Evolutionary conservation across 441 rosid species (phyloP).

Genomic region (Capsella rubella): DNA sequence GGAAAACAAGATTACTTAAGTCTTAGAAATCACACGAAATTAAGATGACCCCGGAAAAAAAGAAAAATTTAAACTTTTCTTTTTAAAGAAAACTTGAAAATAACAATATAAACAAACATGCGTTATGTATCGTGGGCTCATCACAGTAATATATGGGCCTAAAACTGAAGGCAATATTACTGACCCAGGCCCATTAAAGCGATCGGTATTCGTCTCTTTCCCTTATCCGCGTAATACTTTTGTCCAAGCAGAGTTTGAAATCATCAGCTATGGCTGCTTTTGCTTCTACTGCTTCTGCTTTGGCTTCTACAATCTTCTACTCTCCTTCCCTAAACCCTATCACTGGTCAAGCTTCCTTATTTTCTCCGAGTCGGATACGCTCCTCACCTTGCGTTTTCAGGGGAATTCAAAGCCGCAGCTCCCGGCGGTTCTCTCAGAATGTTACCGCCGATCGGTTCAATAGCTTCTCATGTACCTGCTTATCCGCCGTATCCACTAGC

Average conservation of each 20-base stretch:
- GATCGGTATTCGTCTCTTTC: slow-evolving; percentile 20
- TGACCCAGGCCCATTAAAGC: slow-evolving; percentile 15
- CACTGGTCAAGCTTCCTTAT: slow-evolving; percentile 35
- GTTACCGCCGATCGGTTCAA: slow-evolving; percentile 38
- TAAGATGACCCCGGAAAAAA: slow-evolving; percentile 28
- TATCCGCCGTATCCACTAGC: slow-evolving; percentile 54
- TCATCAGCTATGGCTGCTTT: slow-evolving; percentile 40
- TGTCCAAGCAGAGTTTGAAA: slow-evolving; percentile 23
- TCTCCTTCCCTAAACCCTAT: slow-evolving; percentile 37
- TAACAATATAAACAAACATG: background rate
- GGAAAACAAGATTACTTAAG: slow-evolving; percentile 21
- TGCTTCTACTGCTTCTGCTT: slow-evolving; percentile 35
- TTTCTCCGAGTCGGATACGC: background rate
- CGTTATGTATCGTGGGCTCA: background rate
- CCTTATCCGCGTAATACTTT: slow-evolving; percentile 33
- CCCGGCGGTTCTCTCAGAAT: slow-evolving; percentile 30
- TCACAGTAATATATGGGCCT: background rate
- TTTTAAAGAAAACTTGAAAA: background rate
- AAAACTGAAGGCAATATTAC: background rate
- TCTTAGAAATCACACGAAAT: slow-evolving; percentile 43
- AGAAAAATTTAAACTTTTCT: background rate
- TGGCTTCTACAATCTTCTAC: slow-evolving; percentile 44
- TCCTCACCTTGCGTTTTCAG: slow-evolving; percentile 11
- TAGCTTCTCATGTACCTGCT: slow-evolving; percentile 55
- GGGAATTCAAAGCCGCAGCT: slow-evolving; percentile 35